These are phyloP conservation scores for Paulownia fortunei DNA, from an alignment of 257 asterid genomes.

Conservation along the genomic window DNA sequence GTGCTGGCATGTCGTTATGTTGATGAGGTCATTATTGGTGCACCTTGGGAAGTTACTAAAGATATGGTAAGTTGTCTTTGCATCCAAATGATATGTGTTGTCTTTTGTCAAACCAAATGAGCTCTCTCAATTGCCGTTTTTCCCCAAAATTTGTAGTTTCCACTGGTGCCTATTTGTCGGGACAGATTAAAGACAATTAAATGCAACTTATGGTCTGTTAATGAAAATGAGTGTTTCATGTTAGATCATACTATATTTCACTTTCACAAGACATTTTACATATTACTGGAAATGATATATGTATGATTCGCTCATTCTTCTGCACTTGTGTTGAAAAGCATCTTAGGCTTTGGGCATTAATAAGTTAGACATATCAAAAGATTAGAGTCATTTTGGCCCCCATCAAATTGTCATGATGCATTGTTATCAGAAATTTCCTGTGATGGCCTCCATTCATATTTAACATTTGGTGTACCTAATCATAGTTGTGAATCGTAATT, in stretches of 20 bases:
- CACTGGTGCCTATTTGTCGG: neutral
- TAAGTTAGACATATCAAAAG: neutral
- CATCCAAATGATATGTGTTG: neutral
- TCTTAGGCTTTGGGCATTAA: too few relatives aligned
- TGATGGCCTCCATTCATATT: neutral
- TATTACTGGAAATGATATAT: too few relatives aligned
- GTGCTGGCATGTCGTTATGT: constrained; percentile 94
- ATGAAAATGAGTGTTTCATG: neutral
- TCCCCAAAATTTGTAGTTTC: neutral
- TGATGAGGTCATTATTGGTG: constrained; percentile 95
- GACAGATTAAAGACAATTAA: neutral
- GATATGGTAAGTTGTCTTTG: constrained; percentile 65
- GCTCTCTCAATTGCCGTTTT: neutral
- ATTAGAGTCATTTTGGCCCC: neutral
- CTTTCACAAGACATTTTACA: neutral
- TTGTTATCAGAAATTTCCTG: neutral
- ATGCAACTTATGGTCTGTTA: neutral
- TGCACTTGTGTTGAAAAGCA: too few relatives aligned
- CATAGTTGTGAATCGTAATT: neutral
- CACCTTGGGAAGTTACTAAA: constrained; percentile 85
- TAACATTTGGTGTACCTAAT: too few relatives aligned
- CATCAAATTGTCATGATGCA: too few relatives aligned
- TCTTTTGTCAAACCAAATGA: neutral
- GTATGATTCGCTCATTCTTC: too few relatives aligned
- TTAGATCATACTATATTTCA: neutral